These are phyloP conservation scores for Coccinonectria pachysandricola DNA, from an alignment of 2,329 filamentous ascomycete species.

Conservation along the genomic window DNA sequence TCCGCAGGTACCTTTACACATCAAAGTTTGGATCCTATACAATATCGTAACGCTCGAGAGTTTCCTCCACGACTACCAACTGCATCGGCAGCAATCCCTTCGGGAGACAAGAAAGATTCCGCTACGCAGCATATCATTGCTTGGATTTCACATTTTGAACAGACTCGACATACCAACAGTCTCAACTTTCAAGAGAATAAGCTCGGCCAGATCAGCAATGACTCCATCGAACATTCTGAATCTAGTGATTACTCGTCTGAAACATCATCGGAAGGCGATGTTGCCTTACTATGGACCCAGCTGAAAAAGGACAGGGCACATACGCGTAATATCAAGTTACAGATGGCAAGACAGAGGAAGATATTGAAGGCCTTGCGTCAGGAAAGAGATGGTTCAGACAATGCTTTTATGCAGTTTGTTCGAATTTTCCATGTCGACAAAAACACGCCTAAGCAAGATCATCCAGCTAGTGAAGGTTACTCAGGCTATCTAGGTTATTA, in stretches of 20 bases:
- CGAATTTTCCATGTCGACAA: too few relatives aligned
- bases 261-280: constrained; percentile 18
- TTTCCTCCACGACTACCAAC: constrained; percentile 25
- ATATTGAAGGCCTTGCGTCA: constrained; percentile 22
- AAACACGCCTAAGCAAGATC: too few relatives aligned
- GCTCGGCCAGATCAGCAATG: too few relatives aligned
- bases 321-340: constrained; percentile 18
- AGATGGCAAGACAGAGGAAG: constrained; percentile 24
- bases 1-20: too few relatives aligned
- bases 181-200: too few relatives aligned
- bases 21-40: too few relatives aligned
- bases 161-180: constrained; percentile 11
- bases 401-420: constrained; percentile 33
- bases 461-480: too few relatives aligned
- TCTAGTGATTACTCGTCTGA: constrained; percentile 10
- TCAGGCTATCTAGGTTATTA: too few relatives aligned
- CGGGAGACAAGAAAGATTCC: constrained; percentile 15
- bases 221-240: too few relatives aligned
- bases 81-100: constrained; percentile 10
- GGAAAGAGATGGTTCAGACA: constrained; percentile 27
- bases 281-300: constrained; percentile 26
- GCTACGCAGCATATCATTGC: constrained; percentile 24
- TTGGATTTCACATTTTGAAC: constrained; percentile 25
- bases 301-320: constrained; percentile 25
- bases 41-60: constrained; percentile 20